Evolutionary conservation across 2,329 filamentous ascomycete genomes (phyloP).

Genomic region (Cladobotryum mycophilum): DNA sequence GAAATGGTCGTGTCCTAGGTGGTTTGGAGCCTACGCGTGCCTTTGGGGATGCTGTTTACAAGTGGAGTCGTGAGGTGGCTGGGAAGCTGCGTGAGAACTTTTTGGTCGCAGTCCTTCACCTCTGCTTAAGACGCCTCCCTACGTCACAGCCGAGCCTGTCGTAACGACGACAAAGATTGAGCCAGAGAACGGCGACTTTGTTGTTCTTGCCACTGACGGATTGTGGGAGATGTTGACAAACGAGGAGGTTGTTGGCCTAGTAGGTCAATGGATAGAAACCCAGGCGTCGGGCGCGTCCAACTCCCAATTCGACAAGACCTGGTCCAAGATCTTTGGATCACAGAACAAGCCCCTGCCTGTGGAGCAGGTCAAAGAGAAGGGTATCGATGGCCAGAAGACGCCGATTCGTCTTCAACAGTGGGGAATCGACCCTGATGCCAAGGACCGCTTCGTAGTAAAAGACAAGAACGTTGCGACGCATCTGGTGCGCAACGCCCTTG

Average conservation of each 20-base stretch:
- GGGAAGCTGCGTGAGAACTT: conserved; percentile 76
- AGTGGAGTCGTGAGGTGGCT: conserved; percentile 84
- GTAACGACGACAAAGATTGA: conserved; percentile 89
- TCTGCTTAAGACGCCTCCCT: conserved; percentile 83
- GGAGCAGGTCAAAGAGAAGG: conserved; percentile 51
- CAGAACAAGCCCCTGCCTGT: conserved; percentile 60
- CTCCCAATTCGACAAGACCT: conserved; percentile 64
- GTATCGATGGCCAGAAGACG: conserved; percentile 65
- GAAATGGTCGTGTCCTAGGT: conserved; percentile 84
- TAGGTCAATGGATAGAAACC: conserved; percentile 92
- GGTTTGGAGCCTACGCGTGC: conserved; percentile 88
- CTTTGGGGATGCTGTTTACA: conserved; percentile 95
- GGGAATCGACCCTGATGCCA: conserved; percentile 68
- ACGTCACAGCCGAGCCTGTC: conserved; percentile 93
- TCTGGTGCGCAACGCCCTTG: conserved; percentile 88
- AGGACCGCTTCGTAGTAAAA: conserved; percentile 83
- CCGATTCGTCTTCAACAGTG: conserved; percentile 89
- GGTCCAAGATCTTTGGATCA: conserved; percentile 58
- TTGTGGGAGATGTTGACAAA: conserved; percentile 99
- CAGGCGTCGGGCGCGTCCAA: conserved; percentile 48
- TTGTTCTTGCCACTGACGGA: conserved; percentile 94
- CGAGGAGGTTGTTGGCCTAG: conserved; percentile 92
- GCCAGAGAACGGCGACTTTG: conserved; percentile 84
- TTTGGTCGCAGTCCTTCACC: conserved; percentile 76
- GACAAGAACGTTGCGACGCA: conserved; percentile 97